Percentiles rank a stretch among this genome's conserved stretches.
Conservation (phyloP, 2,329 filamentous ascomycete species). For the Plenodomus biglobosus region DNA sequence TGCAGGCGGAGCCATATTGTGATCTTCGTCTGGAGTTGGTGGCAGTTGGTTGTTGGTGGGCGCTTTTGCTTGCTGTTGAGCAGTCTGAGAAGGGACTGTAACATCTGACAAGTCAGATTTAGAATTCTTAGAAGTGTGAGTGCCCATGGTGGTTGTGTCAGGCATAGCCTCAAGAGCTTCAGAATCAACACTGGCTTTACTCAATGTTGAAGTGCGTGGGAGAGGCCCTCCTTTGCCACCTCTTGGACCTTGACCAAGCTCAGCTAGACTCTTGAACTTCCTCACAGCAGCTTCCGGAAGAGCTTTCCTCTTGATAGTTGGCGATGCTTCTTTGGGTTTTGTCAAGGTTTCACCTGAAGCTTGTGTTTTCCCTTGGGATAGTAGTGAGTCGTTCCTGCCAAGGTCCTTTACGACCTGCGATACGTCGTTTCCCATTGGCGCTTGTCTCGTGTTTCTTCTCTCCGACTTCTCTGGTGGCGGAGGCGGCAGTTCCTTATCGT, state of each 20-base stretch:
- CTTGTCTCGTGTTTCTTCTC: conserved; percentile 17
- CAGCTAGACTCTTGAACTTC: conserved; percentile 34
- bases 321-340: conserved; percentile 5
- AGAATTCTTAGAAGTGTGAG: neutral
- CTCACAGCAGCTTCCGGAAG: conserved; percentile 20
- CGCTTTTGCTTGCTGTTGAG: conserved; percentile 5
- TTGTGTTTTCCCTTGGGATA: conserved; percentile 23
- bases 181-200: conserved; percentile 14
- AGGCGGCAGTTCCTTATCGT: conserved; percentile 36
- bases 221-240: conserved; percentile 29
- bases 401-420: conserved; percentile 24
- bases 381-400: conserved; percentile 32
- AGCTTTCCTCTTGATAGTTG: conserved; percentile 32
- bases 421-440: conserved; percentile 24
- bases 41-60: conserved; percentile 22
- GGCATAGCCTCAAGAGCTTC: conserved; percentile 3
- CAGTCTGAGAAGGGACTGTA: conserved; percentile 3
- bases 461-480: conserved; percentile 40
- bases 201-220: conserved; percentile 24
- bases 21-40: conserved; percentile 36
- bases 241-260: conserved; percentile 32
- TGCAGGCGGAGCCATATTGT: conserved; percentile 10
- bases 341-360: neutral
- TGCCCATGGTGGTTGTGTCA: conserved; percentile 3
- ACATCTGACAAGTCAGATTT: neutral